Percentiles rank a stretch among this genome's conserved stretches.
Evolutionary conservation across 2,329 filamentous ascomycete species (phyloP).

Genomic region (Aspergillus texensis): DNA sequence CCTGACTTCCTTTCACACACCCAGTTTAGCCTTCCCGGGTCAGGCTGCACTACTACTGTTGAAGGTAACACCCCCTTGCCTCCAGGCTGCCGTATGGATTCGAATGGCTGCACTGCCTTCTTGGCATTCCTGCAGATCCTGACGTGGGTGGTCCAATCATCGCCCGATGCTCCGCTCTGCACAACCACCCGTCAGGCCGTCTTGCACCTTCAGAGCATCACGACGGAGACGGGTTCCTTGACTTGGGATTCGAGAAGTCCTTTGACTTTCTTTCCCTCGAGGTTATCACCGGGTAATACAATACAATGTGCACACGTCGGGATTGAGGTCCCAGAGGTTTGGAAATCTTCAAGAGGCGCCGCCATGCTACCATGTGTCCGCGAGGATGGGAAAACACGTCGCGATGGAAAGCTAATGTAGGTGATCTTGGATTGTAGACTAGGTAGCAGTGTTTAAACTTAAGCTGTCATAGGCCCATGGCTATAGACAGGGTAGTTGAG

Average conservation of each 20-base stretch:
- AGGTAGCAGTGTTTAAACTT: conserved; percentile 1
- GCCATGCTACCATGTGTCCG: conserved; percentile 1
- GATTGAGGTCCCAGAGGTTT: background rate
- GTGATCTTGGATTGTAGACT: background rate
- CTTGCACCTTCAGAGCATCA: background rate
- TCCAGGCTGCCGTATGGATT: background rate
- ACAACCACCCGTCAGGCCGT: conserved; percentile 4
- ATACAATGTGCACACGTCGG: background rate
- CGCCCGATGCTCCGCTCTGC: background rate
- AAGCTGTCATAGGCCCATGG: background rate
- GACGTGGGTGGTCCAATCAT: background rate
- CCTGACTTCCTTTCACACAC: background rate
- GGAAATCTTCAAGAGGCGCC: conserved; percentile 2
- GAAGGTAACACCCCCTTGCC: conserved; percentile 6
- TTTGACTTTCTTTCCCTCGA: background rate
- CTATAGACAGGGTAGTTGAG: background rate
- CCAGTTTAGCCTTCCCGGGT: conserved; percentile 1
- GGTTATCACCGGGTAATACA: background rate
- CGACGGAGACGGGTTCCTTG: conserved; percentile 1
- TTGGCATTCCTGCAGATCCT: conserved; percentile 5
- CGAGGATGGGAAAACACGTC: conserved; percentile 1
- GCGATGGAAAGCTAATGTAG: background rate
- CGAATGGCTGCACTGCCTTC: conserved; percentile 5
- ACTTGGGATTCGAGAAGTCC: background rate
- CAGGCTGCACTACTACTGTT: conserved; percentile 6